Evolutionary conservation across 345 rosid genomes (phyloP).

Genomic region (Citrus glauca): DNA sequence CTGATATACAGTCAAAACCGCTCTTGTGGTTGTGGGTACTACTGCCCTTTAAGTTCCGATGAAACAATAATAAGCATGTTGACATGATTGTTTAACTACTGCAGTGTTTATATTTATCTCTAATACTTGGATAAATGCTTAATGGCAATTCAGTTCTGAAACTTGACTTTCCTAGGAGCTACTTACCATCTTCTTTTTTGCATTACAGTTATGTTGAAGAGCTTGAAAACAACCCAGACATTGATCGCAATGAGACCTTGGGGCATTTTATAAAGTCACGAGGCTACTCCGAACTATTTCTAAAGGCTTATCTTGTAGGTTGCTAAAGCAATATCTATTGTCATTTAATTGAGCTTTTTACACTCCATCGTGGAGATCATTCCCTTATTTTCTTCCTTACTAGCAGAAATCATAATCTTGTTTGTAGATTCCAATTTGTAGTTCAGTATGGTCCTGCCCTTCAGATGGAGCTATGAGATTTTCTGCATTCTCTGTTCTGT

Average conservation of each 20-base stretch:
- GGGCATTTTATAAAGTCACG: constrained; percentile 43
- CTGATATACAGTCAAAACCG: too few species aligned
- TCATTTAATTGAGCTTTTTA: neutral
- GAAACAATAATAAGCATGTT: too few species aligned
- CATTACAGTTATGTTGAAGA: constrained; percentile 49
- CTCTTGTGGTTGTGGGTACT: too few species aligned
- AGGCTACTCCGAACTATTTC: constrained; percentile 80
- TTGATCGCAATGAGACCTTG: too few species aligned
- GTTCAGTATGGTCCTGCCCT: constrained; percentile 83
- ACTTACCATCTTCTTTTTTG: too few species aligned
- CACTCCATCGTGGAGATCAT: neutral
- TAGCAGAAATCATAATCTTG: neutral
- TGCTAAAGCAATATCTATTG: neutral
- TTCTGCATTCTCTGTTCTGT: constrained; percentile 78
- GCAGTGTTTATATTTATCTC: too few species aligned
- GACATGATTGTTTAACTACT: too few species aligned
- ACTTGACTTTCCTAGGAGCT: constrained; percentile 29
- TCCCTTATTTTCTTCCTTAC: neutral
- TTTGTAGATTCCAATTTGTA: constrained; percentile 67
- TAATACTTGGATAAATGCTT: constrained; percentile 27
- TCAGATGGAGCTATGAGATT: constrained; percentile 65
- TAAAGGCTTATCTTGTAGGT: constrained; percentile 79
- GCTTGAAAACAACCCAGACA: constrained; percentile 65
- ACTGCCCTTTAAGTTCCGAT: too few species aligned
- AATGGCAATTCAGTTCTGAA: constrained; percentile 30